These are phyloP conservation scores for Chytriomyces sp. DNA, from an alignment of 192 early-diverging fungal species.

Conservation along the genomic window DNA sequence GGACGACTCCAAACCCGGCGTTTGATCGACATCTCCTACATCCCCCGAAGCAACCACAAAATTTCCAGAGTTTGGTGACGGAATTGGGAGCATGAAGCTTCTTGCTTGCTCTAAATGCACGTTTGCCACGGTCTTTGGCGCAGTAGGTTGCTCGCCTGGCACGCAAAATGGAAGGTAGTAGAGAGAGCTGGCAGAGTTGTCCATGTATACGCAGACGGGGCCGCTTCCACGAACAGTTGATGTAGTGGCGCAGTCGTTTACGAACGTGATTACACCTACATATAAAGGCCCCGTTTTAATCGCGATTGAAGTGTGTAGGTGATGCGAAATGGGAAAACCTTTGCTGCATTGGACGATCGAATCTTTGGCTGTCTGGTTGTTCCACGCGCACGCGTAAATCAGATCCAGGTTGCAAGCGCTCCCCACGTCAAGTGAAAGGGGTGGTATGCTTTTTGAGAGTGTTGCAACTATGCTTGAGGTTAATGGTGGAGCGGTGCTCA, in stretches of 20 bases:
- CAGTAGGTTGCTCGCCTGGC: constrained; percentile 2
- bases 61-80: background rate
- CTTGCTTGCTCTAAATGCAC: background rate
- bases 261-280: background rate
- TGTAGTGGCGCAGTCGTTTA: background rate
- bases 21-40: too few species aligned
- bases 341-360: constrained; percentile 1
- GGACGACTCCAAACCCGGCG: too few species aligned
- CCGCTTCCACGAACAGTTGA: background rate
- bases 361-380: background rate
- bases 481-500: too few species aligned
- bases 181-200: background rate
- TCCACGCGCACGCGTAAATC: constrained; percentile 13
- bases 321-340: background rate
- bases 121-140: background rate
- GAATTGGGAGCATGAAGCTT: background rate
- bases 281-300: background rate
- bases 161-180: constrained; percentile 23
- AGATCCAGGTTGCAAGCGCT: background rate
- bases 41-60: too few species aligned
- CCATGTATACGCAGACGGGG: constrained; percentile 17
- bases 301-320: background rate
- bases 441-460: constrained; percentile 5
- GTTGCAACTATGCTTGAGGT: background rate
- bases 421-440: background rate